phyloP scores from a whole-genome alignment of 768 basidiomycete genomes.

The Tylopilus sp. region DNA sequence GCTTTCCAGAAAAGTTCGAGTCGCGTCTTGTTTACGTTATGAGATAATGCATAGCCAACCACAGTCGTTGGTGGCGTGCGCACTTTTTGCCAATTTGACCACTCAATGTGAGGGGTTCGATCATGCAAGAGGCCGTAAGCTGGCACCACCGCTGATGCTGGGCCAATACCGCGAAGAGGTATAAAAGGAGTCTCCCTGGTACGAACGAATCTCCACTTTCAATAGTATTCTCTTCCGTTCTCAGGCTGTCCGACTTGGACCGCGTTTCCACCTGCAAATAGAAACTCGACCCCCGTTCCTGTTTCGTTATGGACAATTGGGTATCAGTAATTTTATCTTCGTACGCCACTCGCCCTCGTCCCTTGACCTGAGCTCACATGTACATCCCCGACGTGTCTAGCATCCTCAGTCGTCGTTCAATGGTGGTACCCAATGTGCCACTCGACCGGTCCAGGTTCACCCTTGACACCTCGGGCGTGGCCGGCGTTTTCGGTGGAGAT shows the following conservation, averaged over 20 bases:
- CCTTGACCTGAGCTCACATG: conserved; percentile 17
- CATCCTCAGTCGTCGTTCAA: conserved; percentile 11
- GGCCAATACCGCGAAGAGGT: no score
- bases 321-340: not conserved
- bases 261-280: conserved; percentile 3
- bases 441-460: conserved; percentile 22
- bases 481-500: conserved; percentile 37
- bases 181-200: no score
- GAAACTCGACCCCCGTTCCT: not conserved
- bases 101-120: no score
- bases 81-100: no score
- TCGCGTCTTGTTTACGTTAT: no score
- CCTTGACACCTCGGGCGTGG: conserved; percentile 33
- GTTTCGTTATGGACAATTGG: not conserved
- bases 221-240: no score
- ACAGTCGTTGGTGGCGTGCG: no score
- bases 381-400: conserved; percentile 18
- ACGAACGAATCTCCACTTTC: not conserved
- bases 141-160: no score
- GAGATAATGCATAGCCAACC: no score
- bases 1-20: no score
- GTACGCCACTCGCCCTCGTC: conserved; percentile 4
- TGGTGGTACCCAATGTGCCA: conserved; percentile 8
- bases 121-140: no score
- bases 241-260: no score